Base-by-base conservation (phyloP, 106 monocot species). In the Allium cepa region DNA sequence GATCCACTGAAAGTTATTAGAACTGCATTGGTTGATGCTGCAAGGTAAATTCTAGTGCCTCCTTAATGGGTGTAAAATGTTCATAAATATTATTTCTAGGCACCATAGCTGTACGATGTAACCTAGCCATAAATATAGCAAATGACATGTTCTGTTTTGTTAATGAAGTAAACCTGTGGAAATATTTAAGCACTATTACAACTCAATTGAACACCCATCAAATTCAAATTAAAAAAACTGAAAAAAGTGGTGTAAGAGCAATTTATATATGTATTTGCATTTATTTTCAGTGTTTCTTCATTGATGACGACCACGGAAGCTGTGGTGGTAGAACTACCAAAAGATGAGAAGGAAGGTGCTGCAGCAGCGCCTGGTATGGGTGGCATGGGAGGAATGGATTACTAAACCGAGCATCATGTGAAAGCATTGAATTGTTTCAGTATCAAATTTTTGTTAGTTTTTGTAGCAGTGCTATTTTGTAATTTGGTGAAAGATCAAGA, bases 1-100 rank as follows among this genome's bases (percentile, higher is more conserved):
- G 88, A 89, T 59, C 88, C 88, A 57, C 68, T 89, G 72, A 89
- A 89, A 77, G 88, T 84, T 9, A 89, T 89, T 46, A 76, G 88
- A 67, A 89, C 88, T 18, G 88, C 88, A 9, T 68, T 88, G 57
- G 81, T 88, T 26, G 88, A 88, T 79, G 88, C 88, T 28, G 81
- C 84, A n/a, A 88, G 84, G 88, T 84, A 72, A 67, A 27, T 53
- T 16, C 2, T 36, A 36, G 3, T 36, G 3, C 4, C 36, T 4
- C 4, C 36, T 4, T 36, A 2, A 36, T 36, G 1, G 36, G 1
- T 36, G 3, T 36, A 36, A 13, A 9, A 26, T 51, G 22, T 28
- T 53, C 36, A 4, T 53, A 12, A 13, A 11, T 53, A 13, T 52
- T 67, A 4, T 16, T 65, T 65, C 4, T 65, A 17, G 16, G 36